Conservation (phyloP, 345 rosid genomes). For the Brassica nigra region DNA sequence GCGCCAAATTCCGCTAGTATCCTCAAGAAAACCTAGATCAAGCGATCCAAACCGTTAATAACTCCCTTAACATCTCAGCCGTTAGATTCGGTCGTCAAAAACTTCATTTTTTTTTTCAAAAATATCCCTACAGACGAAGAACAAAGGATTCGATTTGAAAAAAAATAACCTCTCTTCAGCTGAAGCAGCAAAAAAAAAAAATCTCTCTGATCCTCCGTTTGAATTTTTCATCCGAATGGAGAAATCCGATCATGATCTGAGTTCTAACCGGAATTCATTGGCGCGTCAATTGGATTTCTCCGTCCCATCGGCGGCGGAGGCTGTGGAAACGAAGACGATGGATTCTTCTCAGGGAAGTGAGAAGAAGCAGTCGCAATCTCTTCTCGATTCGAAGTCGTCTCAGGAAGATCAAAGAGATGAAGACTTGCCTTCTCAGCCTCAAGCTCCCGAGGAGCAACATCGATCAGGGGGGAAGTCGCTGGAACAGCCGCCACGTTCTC, state of each 20-base stretch:
- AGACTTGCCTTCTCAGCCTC: constrained; percentile 5
- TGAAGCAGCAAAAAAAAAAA: neutral
- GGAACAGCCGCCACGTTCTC: constrained; percentile 22
- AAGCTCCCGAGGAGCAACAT: constrained; percentile 14
- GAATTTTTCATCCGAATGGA: constrained; percentile 36
- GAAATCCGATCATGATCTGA: constrained; percentile 48
- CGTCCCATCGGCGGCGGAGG: constrained; percentile 35
- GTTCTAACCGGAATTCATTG: constrained; percentile 46
- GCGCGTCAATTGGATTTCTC: constrained; percentile 64
- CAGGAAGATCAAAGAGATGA: constrained; percentile 23
- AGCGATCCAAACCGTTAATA: constrained; percentile 31
- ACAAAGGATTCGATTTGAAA: neutral
- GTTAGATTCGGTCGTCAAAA: constrained; percentile 32
- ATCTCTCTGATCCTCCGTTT: neutral
- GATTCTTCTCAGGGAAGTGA: constrained; percentile 32
- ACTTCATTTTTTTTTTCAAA: constrained; percentile 47
- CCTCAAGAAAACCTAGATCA: constrained; percentile 27
- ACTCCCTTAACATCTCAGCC: constrained; percentile 32
- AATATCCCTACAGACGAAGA: constrained; percentile 36
- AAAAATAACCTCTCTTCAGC: neutral
- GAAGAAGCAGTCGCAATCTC: constrained; percentile 32
- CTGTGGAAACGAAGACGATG: constrained; percentile 28
- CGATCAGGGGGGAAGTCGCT: constrained; percentile 22
- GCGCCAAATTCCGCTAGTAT: constrained; percentile 55
- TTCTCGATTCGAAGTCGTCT: constrained; percentile 20